A percentile compares a stretch with the other conserved stretches of the same genome.
Evolutionary conservation across 2,329 filamentous ascomycete species (phyloP).

Genomic region (Penicillium sp.): DNA sequence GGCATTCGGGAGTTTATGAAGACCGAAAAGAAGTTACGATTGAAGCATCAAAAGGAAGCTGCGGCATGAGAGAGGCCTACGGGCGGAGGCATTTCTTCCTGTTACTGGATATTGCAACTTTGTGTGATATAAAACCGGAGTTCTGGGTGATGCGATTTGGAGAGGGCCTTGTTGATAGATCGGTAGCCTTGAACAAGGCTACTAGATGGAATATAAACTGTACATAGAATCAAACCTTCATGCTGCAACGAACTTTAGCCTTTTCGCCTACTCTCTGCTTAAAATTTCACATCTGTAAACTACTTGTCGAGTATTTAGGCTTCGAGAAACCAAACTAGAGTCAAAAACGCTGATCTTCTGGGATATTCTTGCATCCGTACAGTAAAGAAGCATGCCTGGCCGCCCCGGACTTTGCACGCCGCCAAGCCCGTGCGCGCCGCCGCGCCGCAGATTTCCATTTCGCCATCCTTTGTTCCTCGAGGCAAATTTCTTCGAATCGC

Average conservation of each 20-base stretch:
- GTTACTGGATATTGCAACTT: constrained; percentile 2
- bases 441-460: neutral
- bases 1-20: constrained; percentile 98
- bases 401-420: constrained; percentile 2
- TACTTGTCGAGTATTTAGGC: too few relatives aligned
- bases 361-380: neutral
- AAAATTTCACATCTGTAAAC: too few relatives aligned
- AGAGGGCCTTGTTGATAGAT: constrained; percentile 1
- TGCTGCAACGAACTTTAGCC: neutral
- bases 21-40: constrained; percentile 85
- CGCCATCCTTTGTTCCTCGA: neutral
- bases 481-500: neutral
- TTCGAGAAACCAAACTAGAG: neutral
- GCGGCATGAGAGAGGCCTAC: constrained; percentile 13
- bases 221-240: constrained; percentile 13
- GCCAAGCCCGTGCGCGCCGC: constrained; percentile 1
- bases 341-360: neutral
- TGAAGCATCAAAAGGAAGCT: constrained; percentile 64
- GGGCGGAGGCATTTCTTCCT: neutral
- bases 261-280: neutral
- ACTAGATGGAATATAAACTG: constrained; percentile 11
- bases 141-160: neutral
- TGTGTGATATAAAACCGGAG: neutral
- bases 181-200: neutral
- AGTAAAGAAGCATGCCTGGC: too few relatives aligned